phyloP scores from a whole-genome alignment of 2,329 filamentous ascomycete species.

The Exophiala calicioides region DNA sequence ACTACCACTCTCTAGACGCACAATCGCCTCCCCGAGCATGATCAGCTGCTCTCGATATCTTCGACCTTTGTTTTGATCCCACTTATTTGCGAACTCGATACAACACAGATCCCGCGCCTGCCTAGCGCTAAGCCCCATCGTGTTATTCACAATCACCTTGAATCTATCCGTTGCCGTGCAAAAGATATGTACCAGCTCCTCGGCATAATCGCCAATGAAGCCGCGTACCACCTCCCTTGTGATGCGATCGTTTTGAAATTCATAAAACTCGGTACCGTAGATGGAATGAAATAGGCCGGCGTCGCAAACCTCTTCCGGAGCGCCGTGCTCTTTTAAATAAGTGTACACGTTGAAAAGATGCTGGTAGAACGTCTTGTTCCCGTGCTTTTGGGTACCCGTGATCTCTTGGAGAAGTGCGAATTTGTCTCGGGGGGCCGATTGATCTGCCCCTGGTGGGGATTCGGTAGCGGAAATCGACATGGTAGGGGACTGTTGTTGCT shows the following conservation, averaged over 20 bases:
- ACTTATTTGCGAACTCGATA: conserved; percentile 6
- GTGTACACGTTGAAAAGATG: conserved; percentile 12
- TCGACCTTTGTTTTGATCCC: too few relatives aligned
- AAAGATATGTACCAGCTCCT: conserved; percentile 9
- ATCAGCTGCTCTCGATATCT: too few relatives aligned
- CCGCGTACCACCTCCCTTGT: conserved; percentile 9
- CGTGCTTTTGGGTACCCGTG: too few relatives aligned
- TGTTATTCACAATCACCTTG: conserved; percentile 2
- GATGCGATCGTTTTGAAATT: conserved; percentile 5
- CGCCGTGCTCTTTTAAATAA: conserved; percentile 6
- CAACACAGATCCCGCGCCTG: conserved; percentile 6
- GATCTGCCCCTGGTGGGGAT: too few relatives aligned
- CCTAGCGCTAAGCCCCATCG: conserved; percentile 1
- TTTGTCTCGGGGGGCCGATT: too few relatives aligned
- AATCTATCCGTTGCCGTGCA: conserved; percentile 7
- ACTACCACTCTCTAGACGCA: conserved; percentile 1
- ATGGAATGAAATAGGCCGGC: conserved; percentile 11
- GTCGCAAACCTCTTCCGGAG: conserved; percentile 11
- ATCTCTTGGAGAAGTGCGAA: too few relatives aligned
- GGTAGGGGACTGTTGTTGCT: too few relatives aligned
- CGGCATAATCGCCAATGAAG: conserved; percentile 10
- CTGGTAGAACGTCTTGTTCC: conserved; percentile 8
- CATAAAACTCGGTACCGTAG: conserved; percentile 11
- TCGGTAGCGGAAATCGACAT: too few relatives aligned
- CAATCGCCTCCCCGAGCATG: conserved; percentile 2